Evolutionary conservation across 2,329 filamentous ascomycete species (phyloP), one percentile per base, ranked within the genome.

Genomic region (Aspergillus sp.): DNA sequence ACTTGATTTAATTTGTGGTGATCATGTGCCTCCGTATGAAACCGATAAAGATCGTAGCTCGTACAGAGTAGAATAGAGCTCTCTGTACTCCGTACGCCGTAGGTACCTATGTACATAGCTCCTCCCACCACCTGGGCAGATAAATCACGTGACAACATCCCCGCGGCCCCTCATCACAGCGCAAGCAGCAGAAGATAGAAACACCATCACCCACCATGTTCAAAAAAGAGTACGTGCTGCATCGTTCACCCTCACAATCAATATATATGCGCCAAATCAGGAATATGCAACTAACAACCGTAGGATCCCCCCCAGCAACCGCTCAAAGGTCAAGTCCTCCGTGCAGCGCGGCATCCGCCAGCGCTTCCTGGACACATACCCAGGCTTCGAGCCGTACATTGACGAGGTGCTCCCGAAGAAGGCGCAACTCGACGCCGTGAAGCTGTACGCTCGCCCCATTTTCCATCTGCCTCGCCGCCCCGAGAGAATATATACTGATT

Each of bases 381-480:
- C 94, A 2, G 83, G 89, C 47, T 87, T 97, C 47, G 85, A 86
- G 61, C 89, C 90, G 1, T 84, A 91, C 76, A 95, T 97, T 74
- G 94, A 99, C 73, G 90, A 95, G 71, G 86, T 97, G 64, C 81
- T 99, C 61, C 94, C 94, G 47, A 97, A 97, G 76, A 99, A 97
- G 74, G 85, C 88, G 54, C 90, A 94, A 58, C 80, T 97, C 49
- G 88, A 93, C 74, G 84, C 90, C 61, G 86, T 97, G 75, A 97
- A 97, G 78, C 85, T 97, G 78, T 86, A 71, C 52, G 69, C 67
- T 9, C n/a, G 4, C 20, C 20, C 46, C n/a, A 34, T 23, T 41
- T 45, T 23, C 46, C 49, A 46, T 5, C 13, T 43, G 20, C 34
- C 29, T 36, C 11, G 34, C 32, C 6, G 13, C 20, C 25, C 29